Base-by-base conservation (phyloP, 2,329 filamentous ascomycete genomes). In the Paraconiothyrium brasiliense region DNA sequence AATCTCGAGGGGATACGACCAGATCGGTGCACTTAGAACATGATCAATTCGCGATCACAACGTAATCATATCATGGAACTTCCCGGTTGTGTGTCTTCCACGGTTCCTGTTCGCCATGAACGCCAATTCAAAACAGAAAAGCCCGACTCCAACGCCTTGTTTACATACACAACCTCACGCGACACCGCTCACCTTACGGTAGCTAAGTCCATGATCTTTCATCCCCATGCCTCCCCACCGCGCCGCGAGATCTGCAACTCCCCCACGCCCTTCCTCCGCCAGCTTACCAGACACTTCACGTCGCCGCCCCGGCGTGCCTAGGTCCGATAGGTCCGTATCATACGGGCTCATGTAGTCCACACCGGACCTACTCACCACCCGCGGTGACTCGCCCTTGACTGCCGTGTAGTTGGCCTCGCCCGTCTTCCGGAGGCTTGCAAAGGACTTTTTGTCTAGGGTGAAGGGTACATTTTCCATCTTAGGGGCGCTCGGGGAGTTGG, bases 231-330 rank as follows among this genome's bases (percentile, higher is more conserved):
- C 65, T 37, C 76, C 74, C 67, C 76, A 77, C 27, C 74, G 62
- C 5, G 72, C 34, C 62, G 69, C 72, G 67, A 76, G 24, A 70
- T 63, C 57, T 44, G 81, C 2, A 79, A 61, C 54, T 30, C 69
- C 76, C 4, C 75, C 87, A 50, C 85, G 80, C 1, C 91, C 91
- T 74, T 94, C 91, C 75, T 93, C 91, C 0, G 85, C 90, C 58
- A 89, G 78, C 81, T 91, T 92, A 1, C 91, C 91, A 72, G 90
- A 93, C 2, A 92, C 90, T 63, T 90, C 88, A 55, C 71, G 56
- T 61, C 75, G 63, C 49, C 72, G 61, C 5, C 69, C 72, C 11
- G 68, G 69, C 46, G 68, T 74, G 20, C 74, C 76, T 51, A 78
- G 61, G 68, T 76, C 68, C 57, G 72, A 69, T 22, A 69, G 71